Conservation (phyloP, 208 protist species). For the Leishmania turanica region DNA sequence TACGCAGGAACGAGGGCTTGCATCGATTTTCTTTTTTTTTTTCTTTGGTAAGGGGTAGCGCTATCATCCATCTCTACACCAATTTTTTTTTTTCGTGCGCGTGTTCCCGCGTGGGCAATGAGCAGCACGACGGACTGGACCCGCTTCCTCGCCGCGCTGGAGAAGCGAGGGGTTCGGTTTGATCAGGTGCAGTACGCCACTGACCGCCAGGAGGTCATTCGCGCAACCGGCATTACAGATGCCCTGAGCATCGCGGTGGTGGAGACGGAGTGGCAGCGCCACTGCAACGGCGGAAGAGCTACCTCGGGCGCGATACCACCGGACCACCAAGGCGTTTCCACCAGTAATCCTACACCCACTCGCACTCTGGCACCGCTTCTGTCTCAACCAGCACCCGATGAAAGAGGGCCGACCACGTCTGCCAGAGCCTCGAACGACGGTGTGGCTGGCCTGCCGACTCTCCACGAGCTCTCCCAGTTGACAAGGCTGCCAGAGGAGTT, state of each 20-base stretch:
- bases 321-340: background rate
- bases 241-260: conserved; percentile 77
- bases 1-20: background rate
- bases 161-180: conserved; percentile 68
- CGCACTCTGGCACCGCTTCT: conserved; percentile 21
- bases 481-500: conserved; percentile 73
- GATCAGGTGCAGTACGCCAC: conserved; percentile 75
- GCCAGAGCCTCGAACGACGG: background rate
- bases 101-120: background rate
- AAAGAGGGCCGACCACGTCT: background rate
- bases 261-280: conserved; percentile 84
- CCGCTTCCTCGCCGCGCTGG: conserved; percentile 67
- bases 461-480: conserved; percentile 47
- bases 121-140: conserved; percentile 47
- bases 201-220: conserved; percentile 68
- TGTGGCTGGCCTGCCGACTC: background rate
- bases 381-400: background rate
- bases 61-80: background rate
- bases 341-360: background rate
- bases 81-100: background rate
- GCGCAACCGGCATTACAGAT: conserved; percentile 73
- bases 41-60: background rate
- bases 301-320: too few relatives aligned
- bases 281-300: background rate
- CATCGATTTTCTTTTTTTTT: background rate